phyloP scores from a whole-genome alignment of 768 basidiomycete genomes.

The Mycena metata region DNA sequence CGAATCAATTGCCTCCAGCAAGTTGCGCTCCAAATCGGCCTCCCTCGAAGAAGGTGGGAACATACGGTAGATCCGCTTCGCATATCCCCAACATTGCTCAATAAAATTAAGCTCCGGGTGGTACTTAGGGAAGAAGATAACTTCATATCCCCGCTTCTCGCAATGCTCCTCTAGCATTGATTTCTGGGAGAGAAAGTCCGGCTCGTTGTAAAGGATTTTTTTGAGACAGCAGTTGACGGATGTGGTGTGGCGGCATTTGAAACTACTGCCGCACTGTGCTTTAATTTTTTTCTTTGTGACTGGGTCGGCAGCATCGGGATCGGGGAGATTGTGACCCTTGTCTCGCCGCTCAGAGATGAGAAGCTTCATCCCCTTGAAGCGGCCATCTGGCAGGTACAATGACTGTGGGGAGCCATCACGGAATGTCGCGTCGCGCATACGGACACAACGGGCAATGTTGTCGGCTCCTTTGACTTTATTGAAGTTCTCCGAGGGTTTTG shows the following conservation, averaged over 20 bases:
- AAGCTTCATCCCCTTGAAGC: slow-evolving; percentile 8
- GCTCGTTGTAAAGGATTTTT: slow-evolving; percentile 20
- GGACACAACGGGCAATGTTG: background rate
- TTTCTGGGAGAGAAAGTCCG: slow-evolving; percentile 12
- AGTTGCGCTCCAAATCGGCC: slow-evolving; percentile 38
- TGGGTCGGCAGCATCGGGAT: background rate
- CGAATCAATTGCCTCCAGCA: slow-evolving; percentile 32
- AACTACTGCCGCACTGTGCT: background rate
- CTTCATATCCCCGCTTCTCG: slow-evolving; percentile 15
- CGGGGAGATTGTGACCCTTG: background rate
- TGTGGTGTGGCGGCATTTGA: slow-evolving; percentile 7
- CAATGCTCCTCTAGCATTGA: slow-evolving; percentile 22
- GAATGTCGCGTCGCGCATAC: slow-evolving; percentile 29
- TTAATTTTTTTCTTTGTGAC: background rate
- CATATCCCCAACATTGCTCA: slow-evolving; percentile 33
- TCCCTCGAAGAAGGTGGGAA: slow-evolving; percentile 18
- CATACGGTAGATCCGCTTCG: slow-evolving; percentile 24
- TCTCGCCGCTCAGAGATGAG: background rate
- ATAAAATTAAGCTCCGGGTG: slow-evolving; percentile 36
- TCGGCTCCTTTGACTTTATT: background rate
- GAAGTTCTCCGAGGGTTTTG: background rate
- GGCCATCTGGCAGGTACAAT: slow-evolving; percentile 1
- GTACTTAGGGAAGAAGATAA: slow-evolving; percentile 31
- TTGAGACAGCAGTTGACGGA: background rate
- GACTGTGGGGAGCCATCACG: slow-evolving; percentile 7